These are phyloP conservation scores for Colletotrichum cereale DNA, from an alignment of 2,329 filamentous ascomycete genomes.

Conservation along the genomic window DNA sequence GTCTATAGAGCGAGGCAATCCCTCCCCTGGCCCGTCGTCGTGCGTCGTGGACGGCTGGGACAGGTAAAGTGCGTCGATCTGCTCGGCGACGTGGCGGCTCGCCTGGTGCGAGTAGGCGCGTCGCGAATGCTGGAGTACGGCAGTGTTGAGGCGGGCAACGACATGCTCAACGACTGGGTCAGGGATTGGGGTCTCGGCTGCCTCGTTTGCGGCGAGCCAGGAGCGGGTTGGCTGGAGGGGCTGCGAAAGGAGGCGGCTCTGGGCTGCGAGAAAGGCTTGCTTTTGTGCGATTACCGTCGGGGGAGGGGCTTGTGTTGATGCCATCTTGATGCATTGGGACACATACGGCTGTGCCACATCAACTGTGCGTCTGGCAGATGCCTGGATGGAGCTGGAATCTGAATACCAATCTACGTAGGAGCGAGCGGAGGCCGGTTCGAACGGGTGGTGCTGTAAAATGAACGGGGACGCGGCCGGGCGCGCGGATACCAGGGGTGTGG, in stretches of 20 bases:
- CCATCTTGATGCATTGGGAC: conserved; percentile 11
- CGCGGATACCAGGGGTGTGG: conserved; percentile 6
- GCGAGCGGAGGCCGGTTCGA: not conserved
- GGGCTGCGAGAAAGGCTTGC: conserved; percentile 71
- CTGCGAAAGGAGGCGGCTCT: conserved; percentile 73
- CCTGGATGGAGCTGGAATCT: not conserved
- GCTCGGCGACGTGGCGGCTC: conserved; percentile 78
- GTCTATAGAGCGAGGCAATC: conserved; percentile 57
- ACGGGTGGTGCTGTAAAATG: not conserved
- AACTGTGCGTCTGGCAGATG: not conserved
- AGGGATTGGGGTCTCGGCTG: conserved; percentile 56
- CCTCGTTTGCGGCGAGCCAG: conserved; percentile 63
- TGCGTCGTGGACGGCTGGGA: conserved; percentile 48
- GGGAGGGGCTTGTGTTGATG: conserved; percentile 45
- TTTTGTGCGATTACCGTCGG: conserved; percentile 74
- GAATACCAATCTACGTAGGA: not conserved
- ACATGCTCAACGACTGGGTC: conserved; percentile 68
- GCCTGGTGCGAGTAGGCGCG: conserved; percentile 77
- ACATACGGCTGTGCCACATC: not conserved
- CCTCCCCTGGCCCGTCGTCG: conserved; percentile 55
- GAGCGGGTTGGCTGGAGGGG: conserved; percentile 67
- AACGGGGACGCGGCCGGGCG: conserved; percentile 10
- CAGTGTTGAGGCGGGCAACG: conserved; percentile 70
- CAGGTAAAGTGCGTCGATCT: conserved; percentile 76
- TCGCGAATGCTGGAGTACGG: conserved; percentile 73